Evolutionary conservation across 169 alveolate species (phyloP).

Genomic region (Cryptosporidium meleagridis): DNA sequence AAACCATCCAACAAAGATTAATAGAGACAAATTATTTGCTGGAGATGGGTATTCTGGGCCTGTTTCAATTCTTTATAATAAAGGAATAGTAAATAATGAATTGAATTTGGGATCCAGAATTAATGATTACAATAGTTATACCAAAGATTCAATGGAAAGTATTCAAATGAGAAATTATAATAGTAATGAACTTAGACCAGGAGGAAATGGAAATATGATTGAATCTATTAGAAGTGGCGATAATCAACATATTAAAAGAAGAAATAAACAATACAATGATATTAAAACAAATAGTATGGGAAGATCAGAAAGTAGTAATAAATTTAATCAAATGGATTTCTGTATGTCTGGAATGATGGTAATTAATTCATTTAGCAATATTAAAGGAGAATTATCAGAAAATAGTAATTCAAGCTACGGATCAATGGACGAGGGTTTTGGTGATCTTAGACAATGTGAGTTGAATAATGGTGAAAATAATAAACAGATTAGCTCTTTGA

Average conservation of each 20-base stretch:
- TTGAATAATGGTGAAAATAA: background rate
- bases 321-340: constrained; percentile 2
- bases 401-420: background rate
- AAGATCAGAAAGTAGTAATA: background rate
- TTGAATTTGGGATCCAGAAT: background rate
- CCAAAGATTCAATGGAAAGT: background rate
- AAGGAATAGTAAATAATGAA: background rate
- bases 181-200: background rate
- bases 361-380: background rate
- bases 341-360: constrained; percentile 30
- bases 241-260: background rate
- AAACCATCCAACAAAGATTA: constrained; percentile 67
- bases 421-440: background rate
- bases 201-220: background rate
- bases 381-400: background rate
- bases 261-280: background rate
- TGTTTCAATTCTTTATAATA: constrained; percentile 25
- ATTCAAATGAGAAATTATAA: background rate
- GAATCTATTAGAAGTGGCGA: background rate
- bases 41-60: constrained; percentile 74
- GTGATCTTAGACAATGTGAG: background rate
- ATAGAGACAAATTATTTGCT: constrained; percentile 33
- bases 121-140: background rate
- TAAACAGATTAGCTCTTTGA: background rate
- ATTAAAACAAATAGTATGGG: background rate